A percentile compares a stretch with the other conserved stretches of the same genome.
Evolutionary conservation across 257 asterid species (phyloP).

Genomic region (Nicotiana tomentosiformis): DNA sequence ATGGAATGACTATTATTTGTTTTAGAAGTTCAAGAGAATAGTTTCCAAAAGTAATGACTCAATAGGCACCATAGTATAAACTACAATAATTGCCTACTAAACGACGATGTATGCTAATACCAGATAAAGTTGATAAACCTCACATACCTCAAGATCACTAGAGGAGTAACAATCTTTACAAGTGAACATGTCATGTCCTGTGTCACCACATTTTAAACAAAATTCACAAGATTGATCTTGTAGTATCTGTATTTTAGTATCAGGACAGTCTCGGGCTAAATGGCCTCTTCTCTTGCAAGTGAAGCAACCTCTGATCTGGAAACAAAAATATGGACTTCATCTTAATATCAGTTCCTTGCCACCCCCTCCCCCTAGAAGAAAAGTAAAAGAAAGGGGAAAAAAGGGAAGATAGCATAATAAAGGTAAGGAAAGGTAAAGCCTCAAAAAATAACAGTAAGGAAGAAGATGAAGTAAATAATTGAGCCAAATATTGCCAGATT

Average conservation of each 20-base stretch:
- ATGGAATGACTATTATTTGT: neutral
- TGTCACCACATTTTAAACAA: neutral
- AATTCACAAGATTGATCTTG: neutral
- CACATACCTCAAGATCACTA: neutral
- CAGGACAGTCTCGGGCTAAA: neutral
- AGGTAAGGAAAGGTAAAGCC: neutral
- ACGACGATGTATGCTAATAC: neutral
- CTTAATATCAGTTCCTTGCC: neutral
- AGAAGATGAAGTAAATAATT: neutral
- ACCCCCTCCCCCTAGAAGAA: neutral
- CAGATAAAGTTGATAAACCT: neutral
- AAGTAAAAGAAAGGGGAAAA: neutral
- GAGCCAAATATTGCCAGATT: neutral
- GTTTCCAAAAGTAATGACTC: neutral
- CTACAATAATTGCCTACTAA: neutral
- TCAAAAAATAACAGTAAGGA: neutral
- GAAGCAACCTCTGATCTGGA: neutral
- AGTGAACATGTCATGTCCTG: neutral
- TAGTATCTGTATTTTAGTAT: neutral
- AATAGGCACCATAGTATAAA: neutral
- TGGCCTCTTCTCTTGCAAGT: constrained; percentile 1
- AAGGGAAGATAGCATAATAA: neutral
- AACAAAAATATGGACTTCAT: neutral
- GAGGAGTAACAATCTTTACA: neutral
- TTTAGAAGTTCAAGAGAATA: neutral